A percentile compares a stretch with the other conserved stretches of the same genome.
Evolutionary conservation across 2,329 filamentous ascomycete species (phyloP).

Genomic region (Chaetomium sp.): DNA sequence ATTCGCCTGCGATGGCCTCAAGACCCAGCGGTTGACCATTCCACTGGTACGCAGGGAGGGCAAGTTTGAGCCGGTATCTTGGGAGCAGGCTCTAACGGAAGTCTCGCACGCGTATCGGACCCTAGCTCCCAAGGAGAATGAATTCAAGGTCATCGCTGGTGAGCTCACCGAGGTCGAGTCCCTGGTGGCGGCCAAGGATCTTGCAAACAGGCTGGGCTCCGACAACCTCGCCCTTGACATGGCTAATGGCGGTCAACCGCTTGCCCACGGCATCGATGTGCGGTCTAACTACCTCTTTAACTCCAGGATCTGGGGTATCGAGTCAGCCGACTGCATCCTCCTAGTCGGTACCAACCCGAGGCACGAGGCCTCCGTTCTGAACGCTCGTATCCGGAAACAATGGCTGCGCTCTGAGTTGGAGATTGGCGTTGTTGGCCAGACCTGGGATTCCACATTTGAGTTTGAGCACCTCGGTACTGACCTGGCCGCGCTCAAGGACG

Average conservation of each 20-base stretch:
- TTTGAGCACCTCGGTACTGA: constrained; percentile 84
- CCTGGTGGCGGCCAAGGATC: constrained; percentile 91
- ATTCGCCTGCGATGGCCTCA: constrained; percentile 93
- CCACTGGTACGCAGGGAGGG: constrained; percentile 82
- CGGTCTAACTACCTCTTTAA: constrained; percentile 96
- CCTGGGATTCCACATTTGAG: constrained; percentile 91
- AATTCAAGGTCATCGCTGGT: constrained; percentile 93
- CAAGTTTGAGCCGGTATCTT: constrained; percentile 86
- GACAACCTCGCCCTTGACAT: constrained; percentile 94
- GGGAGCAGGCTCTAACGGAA: constrained; percentile 91
- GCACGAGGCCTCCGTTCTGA: constrained; percentile 90
- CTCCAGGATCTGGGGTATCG: constrained; percentile 86
- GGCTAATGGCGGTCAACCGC: constrained; percentile 71
- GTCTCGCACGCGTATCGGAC: constrained; percentile 74
- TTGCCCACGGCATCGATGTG: constrained; percentile 89
- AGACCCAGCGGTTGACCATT: constrained; percentile 91
- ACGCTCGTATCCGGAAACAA: constrained; percentile 95
- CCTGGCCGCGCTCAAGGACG: constrained; percentile 73
- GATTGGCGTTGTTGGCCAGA: constrained; percentile 82
- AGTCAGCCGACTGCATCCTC: constrained; percentile 87
- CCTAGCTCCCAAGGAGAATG: constrained; percentile 77
- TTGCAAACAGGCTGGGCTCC: constrained; percentile 92
- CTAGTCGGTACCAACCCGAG: constrained; percentile 92
- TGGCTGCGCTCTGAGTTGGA: constrained; percentile 94
- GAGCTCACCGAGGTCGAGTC: constrained; percentile 89